Evolutionary conservation across 352 stramenopile species (phyloP), one percentile per base, ranked within the genome.

Genomic region (Aphanomyces euteiches): DNA sequence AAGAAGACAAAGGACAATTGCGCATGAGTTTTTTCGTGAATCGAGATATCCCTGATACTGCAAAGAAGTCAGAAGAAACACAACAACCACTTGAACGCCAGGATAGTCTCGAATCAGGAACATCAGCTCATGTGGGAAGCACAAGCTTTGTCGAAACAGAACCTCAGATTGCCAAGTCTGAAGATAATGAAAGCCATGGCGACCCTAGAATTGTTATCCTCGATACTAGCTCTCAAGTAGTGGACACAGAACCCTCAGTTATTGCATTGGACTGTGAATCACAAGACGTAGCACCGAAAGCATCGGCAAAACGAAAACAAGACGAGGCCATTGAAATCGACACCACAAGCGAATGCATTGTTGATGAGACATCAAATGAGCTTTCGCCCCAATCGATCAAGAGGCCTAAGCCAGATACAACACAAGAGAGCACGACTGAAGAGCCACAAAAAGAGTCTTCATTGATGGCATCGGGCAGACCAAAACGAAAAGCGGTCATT

Each of bases 1-100:
- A 61, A 37, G 64, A 70, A 13, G 54, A 60, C n/a, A 70, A 70
- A 39, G 47, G 64, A 40, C 64, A 70, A 43, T 19, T 70, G 8
- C 64, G 64, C 39, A 41, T 70, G 39, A 64, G 54, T 56, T 64
- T 41, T 40, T 70, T 70, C 54, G 36, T 47, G n/a, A 19, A 67
- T 13, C 45, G n/a, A 37, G 54, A 37, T 10, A 45, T 37, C 12
- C 28, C 28, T 28, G 28, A 28, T 28, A 28, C 28, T 28, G 28
- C 28, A 28, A 28, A 28, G 28, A 28, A 28, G 28, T 28, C 28
- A 28, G 28, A 28, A 28, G 28, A 28, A 28, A 28, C 28, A 28
- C 28, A 28, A 28, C 28, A 28, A 28, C 28, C 2, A 28, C 28
- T 28, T 2, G 28, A 2, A 28, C 28, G 28, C 28, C 28, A 28